Evolutionary conservation across 345 rosid genomes (phyloP), one percentile per base, ranked within the genome.

Genomic region (Camelina laxa): DNA sequence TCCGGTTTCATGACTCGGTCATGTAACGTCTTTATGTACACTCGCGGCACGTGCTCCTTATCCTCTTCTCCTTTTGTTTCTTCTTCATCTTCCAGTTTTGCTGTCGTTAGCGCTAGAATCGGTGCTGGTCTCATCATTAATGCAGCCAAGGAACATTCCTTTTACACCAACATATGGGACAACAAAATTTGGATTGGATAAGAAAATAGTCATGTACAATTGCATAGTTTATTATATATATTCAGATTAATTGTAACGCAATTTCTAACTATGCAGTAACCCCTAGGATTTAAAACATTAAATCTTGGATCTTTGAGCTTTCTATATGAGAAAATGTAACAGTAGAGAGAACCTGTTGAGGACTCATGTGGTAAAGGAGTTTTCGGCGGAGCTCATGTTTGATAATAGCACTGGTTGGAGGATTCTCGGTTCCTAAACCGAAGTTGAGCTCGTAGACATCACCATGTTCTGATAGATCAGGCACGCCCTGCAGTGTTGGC

Each of bases 41-140:
- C 83, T 7, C 93, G 83, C 7, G 77, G 81, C 72, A 86, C 88
- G 21, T 47, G 56, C 3, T 14, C 48, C 48, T 13, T 42, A 14
- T 72, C 81, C 19, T 73, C 74, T 16, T 68, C 12, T 21, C 21
- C 70, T 1, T 35, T 58, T 33, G 44, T 39, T 8, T 20, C 65
- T 1, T 21, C 12, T 7, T 76, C 79, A 12, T 73, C 80, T 19
- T 67, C 61, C 38, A 90, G 75, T 65, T 53, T 80, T 9, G 96
- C 92, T 0, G 83, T 59, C 15, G n/a, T 44, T 30, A 94, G 16
- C 33, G 96, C 98, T 7, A 56, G 60, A 39, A 83, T 7, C 2
- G 97, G 97, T 45, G 88, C 95, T 16, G 96, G 95, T 84, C 88
- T 87, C 80, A 88, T 17, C 15, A 94, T 81, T 90, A 94, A 79